These are phyloP conservation scores for Durio zibethinus DNA, from an alignment of 345 rosid species.

Conservation along the genomic window DNA sequence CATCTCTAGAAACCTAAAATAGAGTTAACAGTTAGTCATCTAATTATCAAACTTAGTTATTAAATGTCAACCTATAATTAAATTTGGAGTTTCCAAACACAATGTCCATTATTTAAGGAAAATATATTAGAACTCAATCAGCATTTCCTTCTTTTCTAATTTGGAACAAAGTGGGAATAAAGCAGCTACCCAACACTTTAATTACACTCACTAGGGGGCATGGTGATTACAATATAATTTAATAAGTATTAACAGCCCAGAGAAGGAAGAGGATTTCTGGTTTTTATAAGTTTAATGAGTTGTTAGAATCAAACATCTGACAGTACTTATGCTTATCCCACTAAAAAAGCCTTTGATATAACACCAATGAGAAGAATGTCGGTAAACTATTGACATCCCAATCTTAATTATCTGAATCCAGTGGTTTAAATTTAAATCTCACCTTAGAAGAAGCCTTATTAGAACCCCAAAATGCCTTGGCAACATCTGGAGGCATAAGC, in stretches of 20 bases:
- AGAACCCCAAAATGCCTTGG: constrained; percentile 74
- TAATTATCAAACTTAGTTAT: not conserved
- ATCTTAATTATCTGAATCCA: constrained; percentile 8
- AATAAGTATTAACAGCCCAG: not conserved
- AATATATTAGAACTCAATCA: not conserved
- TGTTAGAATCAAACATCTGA: not conserved
- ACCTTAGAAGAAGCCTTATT: constrained; percentile 86
- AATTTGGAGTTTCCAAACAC: not conserved
- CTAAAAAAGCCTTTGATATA: not conserved
- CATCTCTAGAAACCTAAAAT: constrained; percentile 67
- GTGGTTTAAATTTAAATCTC: constrained; percentile 16
- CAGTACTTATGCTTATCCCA: not conserved
- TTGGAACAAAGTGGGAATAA: constrained; percentile 3
- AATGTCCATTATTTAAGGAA: not conserved
- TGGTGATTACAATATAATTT: not conserved
- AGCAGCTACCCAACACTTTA: not conserved
- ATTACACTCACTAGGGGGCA: not conserved
- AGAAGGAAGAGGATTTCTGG: not conserved
- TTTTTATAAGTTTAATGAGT: not conserved
- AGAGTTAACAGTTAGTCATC: constrained; percentile 1
- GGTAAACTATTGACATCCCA: not conserved
- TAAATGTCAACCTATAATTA: not conserved
- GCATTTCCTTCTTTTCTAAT: not conserved
- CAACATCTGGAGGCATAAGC: constrained; percentile 90
- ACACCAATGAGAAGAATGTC: not conserved